These are phyloP conservation scores for Eucalyptus tenuipes DNA, from an alignment of 345 rosid species.

Conservation along the genomic window DNA sequence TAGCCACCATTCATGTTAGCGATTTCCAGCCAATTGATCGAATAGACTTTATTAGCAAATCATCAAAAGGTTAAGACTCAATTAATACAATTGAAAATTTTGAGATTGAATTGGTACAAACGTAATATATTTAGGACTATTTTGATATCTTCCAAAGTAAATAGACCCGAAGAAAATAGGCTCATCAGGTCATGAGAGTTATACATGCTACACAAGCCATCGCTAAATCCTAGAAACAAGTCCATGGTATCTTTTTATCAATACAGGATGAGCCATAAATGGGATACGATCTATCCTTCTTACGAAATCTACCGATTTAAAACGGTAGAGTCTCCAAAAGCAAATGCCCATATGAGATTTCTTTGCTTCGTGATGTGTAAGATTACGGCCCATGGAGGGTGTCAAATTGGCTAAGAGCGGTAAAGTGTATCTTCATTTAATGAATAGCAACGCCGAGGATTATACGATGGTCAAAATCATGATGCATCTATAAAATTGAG, in stretches of 20 bases:
- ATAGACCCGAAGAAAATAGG: neutral
- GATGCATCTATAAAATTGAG: neutral
- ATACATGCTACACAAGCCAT: neutral
- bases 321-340: neutral
- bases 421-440: neutral
- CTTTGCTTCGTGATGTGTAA: neutral
- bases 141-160: neutral
- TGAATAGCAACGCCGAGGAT: neutral
- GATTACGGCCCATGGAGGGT: neutral
- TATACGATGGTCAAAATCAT: too few relatives aligned
- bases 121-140: too few relatives aligned
- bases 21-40: too few relatives aligned
- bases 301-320: neutral
- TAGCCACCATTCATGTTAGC: rapidly evolving
- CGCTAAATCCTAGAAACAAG: neutral
- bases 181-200: neutral
- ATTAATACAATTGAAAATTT: too few relatives aligned
- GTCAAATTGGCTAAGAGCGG: neutral
- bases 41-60: too few relatives aligned
- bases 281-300: neutral
- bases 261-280: neutral
- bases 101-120: too few relatives aligned
- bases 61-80: too few relatives aligned
- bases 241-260: neutral
- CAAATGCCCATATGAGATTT: neutral